Evolutionary conservation across 2,329 filamentous ascomycete genomes (phyloP), one percentile per base, ranked within the genome.

Genomic region (Zymoseptoria ardabiliae): DNA sequence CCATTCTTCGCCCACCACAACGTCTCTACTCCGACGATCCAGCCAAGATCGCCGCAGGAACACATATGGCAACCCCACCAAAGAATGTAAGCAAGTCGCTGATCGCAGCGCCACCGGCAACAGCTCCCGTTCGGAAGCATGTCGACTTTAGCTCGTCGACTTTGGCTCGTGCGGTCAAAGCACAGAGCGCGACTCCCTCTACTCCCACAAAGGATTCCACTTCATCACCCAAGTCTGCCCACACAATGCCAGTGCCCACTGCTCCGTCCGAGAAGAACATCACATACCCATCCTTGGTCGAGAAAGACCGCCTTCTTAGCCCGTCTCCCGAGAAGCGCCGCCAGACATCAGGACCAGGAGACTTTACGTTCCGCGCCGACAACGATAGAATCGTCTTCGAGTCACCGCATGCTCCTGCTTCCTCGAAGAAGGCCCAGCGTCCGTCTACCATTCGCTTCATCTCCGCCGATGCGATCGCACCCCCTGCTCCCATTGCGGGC

Each of bases 81-180:
- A 69, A 70, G 48, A 53, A 61, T 5, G 20, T 57, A 25, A 58
- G 61, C 10, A 52, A 57, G 6, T 50, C 71, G 85, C 30, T 81
- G 81, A 55, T 57, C 20, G 45, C 56, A 56, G 56, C 59, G 71
- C 77, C 2, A 71, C 75, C 84, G 57, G 85, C 84, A 4, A 90
- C 88, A 1, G 88, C 88, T 7, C 85, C 85, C 73, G 22, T 53
- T 8, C 20, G 51, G 22, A 96, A 95, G 77, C 87, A 84, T 58
- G 90, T 96, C 41, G 86, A 89, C 55, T 96, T 96, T 69, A 91
- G 88, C 0, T 87, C 86, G 1, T 73, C 41, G 82, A 89, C 64
- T 64, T 45, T 45, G 17, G 35, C 35, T n/a, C 35, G 35, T 45
- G 35, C 35, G 35, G 35, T 45, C 13, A n/a, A 45, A 45, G 35